Evolutionary conservation across 129 eudicot genomes (phyloP).

Genomic region (Saussurea involucrata): DNA sequence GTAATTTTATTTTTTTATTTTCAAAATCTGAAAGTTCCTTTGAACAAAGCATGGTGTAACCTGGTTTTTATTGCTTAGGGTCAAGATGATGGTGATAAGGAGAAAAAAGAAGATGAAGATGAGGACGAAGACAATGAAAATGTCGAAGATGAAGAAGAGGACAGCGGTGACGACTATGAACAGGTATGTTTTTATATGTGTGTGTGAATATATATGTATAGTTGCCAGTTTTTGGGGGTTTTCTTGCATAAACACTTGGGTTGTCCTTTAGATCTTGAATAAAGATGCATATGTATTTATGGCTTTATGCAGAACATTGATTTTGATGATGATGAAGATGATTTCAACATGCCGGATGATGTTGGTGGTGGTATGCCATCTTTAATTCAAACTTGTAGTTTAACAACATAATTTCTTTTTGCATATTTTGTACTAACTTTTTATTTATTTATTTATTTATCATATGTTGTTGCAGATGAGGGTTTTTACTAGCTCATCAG

Average conservation of each 20-base stretch:
- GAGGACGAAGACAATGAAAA: slow-evolving; percentile 57
- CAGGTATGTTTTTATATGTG: slow-evolving; percentile 32
- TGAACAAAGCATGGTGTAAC: background rate
- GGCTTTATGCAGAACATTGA: slow-evolving; percentile 34
- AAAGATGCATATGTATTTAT: background rate
- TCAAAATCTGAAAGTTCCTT: background rate
- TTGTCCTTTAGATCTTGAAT: too few species aligned
- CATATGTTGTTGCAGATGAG: background rate
- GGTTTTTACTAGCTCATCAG: background rate
- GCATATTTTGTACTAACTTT: background rate
- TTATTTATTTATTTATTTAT: too few species aligned
- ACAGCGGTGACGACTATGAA: slow-evolving; percentile 57
- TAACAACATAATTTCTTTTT: background rate
- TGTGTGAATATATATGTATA: too few species aligned
- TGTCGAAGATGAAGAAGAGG: slow-evolving; percentile 60
- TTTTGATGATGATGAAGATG: slow-evolving; percentile 89
- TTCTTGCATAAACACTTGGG: too few species aligned
- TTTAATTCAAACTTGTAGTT: background rate
- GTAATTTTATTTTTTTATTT: slow-evolving; percentile 21
- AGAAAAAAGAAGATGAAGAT: slow-evolving; percentile 62
- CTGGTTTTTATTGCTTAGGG: slow-evolving; percentile 27
- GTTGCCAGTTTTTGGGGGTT: too few species aligned
- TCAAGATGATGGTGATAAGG: slow-evolving; percentile 39
- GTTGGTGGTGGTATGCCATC: slow-evolving; percentile 51
- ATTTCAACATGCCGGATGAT: slow-evolving; percentile 56